Base-by-base conservation (phyloP, 2,329 filamentous ascomycete genomes). In the Parastagonospora avenae region DNA sequence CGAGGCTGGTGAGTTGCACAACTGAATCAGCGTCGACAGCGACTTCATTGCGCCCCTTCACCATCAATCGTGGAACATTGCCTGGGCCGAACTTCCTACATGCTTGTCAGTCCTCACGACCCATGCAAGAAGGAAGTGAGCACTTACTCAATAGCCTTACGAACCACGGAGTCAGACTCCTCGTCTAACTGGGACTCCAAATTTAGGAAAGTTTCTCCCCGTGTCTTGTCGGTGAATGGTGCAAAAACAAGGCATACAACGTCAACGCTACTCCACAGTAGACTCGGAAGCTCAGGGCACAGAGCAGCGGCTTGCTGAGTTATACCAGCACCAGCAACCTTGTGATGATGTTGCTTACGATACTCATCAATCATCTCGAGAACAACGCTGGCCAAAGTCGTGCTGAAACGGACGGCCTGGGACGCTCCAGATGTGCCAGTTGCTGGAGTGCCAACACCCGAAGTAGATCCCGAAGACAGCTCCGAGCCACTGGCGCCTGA, bases 131-230 rank as follows among this genome's bases (percentile, higher is more conserved):
- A 33, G 2, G 12, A 28, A 12, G 4, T 6, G 4, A 27, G 9
- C 2, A 42, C 32, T 48, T 38, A 42, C 46, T 37, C 24, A 10
- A 48, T 27, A 24, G 88, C 91, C 76, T 92, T 92, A 54, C 90
- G 81, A 1, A 87, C 87, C 83, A 92, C 89, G 0, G 87, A 89
- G 67, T 93, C 90, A 1, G 90, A 89, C 70, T 92, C 86, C 68
- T 94, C 90, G 62, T 92, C 90, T 4, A 92, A 80, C n/a, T 80
- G 76, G 66, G 85, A 35, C 16, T 47, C 45, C 8, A 31, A 29
- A 1, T 29, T 37, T 33, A 14, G 9, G 12, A 8, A 11, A 7
- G 15, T 24, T 8, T 48, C 37, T 12, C 29, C 16, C 2, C 19
- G 16, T 28, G 27, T 24, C 37, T 42, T 38, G 5, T 54, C 31